These are phyloP conservation scores for Blakeslea trispora DNA, from an alignment of 371 early-diverging fungal genomes.

Conservation along the genomic window DNA sequence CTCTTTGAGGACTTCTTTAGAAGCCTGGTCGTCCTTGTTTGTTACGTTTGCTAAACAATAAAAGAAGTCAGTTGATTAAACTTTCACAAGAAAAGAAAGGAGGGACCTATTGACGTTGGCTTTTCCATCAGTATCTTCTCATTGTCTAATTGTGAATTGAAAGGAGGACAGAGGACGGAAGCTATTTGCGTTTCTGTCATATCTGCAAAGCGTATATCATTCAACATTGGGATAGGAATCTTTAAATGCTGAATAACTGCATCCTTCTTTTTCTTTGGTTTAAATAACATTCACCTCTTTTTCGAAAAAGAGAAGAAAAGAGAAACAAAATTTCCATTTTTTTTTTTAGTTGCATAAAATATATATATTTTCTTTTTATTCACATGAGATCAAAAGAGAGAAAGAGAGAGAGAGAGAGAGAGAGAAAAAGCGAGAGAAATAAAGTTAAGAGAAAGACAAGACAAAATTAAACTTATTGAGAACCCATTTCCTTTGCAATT, in stretches of 20 bases:
- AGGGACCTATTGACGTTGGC: too few relatives aligned
- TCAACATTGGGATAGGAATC: constrained; percentile 21
- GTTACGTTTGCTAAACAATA: too few relatives aligned
- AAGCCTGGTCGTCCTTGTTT: too few relatives aligned
- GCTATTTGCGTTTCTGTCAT: constrained; percentile 18
- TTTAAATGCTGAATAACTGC: constrained; percentile 6
- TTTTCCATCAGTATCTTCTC: too few relatives aligned
- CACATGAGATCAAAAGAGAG: neutral
- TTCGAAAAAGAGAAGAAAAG: neutral
- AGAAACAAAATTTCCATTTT: neutral
- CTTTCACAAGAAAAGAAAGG: too few relatives aligned
- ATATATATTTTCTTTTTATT: neutral
- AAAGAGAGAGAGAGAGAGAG: neutral
- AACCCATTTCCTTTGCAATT: constrained; percentile 70
- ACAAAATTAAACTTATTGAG: constrained; percentile 30
- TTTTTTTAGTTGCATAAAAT: neutral
- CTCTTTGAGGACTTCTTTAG: too few relatives aligned
- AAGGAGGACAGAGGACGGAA: constrained; percentile 14
- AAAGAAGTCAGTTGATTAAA: too few relatives aligned
- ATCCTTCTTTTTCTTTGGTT: constrained; percentile 6
- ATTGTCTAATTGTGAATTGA: too few relatives aligned
- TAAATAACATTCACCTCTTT: constrained; percentile 7
- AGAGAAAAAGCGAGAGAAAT: neutral
- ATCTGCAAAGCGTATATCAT: constrained; percentile 14
- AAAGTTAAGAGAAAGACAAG: neutral